These are phyloP conservation scores for Sisymbrium altissimum DNA, from an alignment of 345 rosid species.

Conservation along the genomic window DNA sequence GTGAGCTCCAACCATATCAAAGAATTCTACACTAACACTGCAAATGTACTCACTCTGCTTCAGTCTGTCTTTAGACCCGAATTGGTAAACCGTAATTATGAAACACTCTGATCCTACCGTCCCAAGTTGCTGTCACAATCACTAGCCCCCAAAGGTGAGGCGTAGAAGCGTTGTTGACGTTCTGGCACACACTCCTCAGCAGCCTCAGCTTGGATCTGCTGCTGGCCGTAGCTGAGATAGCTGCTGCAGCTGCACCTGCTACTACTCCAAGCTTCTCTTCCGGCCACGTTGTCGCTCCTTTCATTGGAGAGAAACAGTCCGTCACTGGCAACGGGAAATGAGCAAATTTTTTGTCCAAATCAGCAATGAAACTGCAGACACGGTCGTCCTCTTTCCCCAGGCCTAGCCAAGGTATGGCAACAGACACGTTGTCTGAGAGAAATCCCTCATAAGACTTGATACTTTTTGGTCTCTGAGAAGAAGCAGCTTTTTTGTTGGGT, in stretches of 20 bases:
- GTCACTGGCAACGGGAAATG: constrained; percentile 34
- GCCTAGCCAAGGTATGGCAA: constrained; percentile 75
- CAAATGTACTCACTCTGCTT: background rate
- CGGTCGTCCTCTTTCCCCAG: constrained; percentile 31
- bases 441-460: constrained; percentile 59
- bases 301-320: constrained; percentile 52
- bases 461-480: constrained; percentile 39
- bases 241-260: constrained; percentile 36
- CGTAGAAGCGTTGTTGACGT: constrained; percentile 41
- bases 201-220: constrained; percentile 55
- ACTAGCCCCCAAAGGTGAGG: constrained; percentile 49
- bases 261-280: constrained; percentile 64
- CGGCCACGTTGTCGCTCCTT: constrained; percentile 74
- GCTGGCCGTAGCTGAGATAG: constrained; percentile 39
- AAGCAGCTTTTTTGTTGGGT: constrained; percentile 33
- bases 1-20: constrained; percentile 22
- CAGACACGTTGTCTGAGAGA: constrained; percentile 49
- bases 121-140: constrained; percentile 73
- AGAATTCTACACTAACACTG: constrained; percentile 28
- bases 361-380: constrained; percentile 29
- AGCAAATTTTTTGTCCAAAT: constrained; percentile 33
- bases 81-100: constrained; percentile 78
- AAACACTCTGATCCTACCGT: constrained; percentile 69
- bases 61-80: constrained; percentile 35
- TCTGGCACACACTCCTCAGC: constrained; percentile 57